A percentile compares a stretch with the other conserved stretches of the same genome.
phyloP scores from a whole-genome alignment of 345 rosid species.

The Microcos paniculata region DNA sequence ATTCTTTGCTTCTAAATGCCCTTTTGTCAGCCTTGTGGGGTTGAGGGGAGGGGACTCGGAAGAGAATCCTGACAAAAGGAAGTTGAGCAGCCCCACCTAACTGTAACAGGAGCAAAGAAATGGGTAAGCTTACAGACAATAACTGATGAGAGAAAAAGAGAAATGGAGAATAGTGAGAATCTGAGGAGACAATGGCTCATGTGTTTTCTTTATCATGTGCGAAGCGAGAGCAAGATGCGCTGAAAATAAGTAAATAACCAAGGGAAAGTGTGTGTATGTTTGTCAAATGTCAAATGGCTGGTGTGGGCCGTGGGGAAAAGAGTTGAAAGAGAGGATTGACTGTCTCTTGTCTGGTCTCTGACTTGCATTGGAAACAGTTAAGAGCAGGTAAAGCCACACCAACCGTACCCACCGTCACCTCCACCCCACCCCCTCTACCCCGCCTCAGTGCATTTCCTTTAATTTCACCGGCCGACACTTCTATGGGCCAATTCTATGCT shows the following conservation, averaged over 20 bases:
- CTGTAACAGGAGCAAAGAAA: constrained; percentile 23
- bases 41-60: constrained; percentile 9
- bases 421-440: constrained; percentile 4
- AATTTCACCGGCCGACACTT: constrained; percentile 20
- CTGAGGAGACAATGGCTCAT: constrained; percentile 24
- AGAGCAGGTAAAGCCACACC: constrained; percentile 30
- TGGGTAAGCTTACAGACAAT: constrained; percentile 1
- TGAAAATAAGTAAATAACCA: constrained; percentile 25
- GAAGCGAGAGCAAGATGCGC: constrained; percentile 20
- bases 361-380: constrained; percentile 31
- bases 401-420: constrained; percentile 30
- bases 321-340: constrained; percentile 13
- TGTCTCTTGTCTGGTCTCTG: neutral
- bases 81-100: constrained; percentile 89
- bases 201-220: constrained; percentile 34
- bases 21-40: constrained; percentile 31
- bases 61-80: constrained; percentile 46
- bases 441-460: constrained; percentile 19
- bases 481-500: neutral
- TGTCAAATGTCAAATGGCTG: too few species aligned
- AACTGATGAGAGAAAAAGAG: constrained; percentile 11
- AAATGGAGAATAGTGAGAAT: constrained; percentile 19
- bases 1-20: neutral
- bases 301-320: neutral
- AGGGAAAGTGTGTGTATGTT: neutral